These are phyloP conservation scores for Peronospora destructor DNA, from an alignment of 352 stramenopile genomes.

Conservation along the genomic window DNA sequence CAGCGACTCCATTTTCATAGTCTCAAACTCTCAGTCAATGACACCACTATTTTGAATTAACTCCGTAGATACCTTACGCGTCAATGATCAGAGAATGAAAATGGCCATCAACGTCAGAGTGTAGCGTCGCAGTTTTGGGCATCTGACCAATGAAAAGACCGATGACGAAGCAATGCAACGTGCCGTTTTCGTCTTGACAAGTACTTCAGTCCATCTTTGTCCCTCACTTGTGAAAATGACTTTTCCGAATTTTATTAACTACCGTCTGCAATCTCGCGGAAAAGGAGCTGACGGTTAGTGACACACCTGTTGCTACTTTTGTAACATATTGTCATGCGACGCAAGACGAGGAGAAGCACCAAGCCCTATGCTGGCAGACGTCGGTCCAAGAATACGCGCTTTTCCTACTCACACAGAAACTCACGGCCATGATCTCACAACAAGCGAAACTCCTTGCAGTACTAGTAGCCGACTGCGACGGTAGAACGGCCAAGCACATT, in stretches of 20 bases:
- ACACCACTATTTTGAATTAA: neutral
- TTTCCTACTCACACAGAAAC: slow-evolving; percentile 35
- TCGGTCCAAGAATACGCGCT: slow-evolving; percentile 13
- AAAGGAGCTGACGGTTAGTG: slow-evolving; percentile 10
- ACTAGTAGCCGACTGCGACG: slow-evolving; percentile 26
- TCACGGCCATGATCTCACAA: slow-evolving; percentile 44
- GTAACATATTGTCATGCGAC: slow-evolving; percentile 9
- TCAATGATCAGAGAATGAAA: slow-evolving; percentile 5
- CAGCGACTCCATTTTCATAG: slow-evolving; percentile 34
- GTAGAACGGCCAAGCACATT: slow-evolving; percentile 13
- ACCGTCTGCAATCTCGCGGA: slow-evolving; percentile 17
- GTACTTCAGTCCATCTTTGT: slow-evolving; percentile 11
- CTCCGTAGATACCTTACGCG: neutral
- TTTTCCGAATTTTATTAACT: slow-evolving; percentile 40
- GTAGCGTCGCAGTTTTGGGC: neutral
- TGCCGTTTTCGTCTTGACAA: neutral
- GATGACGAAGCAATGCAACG: slow-evolving; percentile 12
- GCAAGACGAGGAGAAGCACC: slow-evolving; percentile 10
- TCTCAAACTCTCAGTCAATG: neutral
- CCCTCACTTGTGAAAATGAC: slow-evolving; percentile 44
- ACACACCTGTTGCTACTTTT: slow-evolving; percentile 6
- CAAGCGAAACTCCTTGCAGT: slow-evolving; percentile 44
- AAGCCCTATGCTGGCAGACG: neutral
- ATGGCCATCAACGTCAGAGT: neutral
- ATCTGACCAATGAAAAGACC: slow-evolving; percentile 12